Evolutionary conservation across 345 rosid genomes (phyloP).

Genomic region (Gossypium australe): DNA sequence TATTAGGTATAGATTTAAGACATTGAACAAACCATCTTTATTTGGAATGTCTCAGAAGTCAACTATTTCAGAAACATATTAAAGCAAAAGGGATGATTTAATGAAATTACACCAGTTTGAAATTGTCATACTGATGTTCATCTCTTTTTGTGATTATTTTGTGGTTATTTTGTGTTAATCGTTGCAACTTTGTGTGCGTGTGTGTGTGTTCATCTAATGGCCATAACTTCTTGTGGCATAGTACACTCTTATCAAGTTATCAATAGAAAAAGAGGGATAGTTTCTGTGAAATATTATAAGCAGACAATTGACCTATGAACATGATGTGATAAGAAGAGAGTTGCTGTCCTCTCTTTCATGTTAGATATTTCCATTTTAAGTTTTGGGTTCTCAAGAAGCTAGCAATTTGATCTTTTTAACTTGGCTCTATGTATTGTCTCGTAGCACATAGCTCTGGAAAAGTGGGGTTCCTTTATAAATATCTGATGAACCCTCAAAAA

Average conservation of each 20-base stretch:
- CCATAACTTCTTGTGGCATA: not conserved
- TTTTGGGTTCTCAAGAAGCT: too few relatives aligned
- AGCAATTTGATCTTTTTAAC: too few relatives aligned
- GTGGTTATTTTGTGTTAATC: not conserved
- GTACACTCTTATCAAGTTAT: not conserved
- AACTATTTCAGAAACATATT: not conserved
- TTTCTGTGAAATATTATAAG: not conserved
- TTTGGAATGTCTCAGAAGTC: not conserved
- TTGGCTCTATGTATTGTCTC: too few relatives aligned
- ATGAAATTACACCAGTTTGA: not conserved
- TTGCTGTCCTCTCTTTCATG: not conserved
- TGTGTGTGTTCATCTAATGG: too few relatives aligned
- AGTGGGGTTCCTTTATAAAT: too few relatives aligned
- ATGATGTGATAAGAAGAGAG: not conserved
- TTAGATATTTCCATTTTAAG: not conserved
- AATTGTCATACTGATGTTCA: not conserved
- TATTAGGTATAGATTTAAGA: not conserved
- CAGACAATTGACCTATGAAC: not conserved
- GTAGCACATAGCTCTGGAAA: too few relatives aligned
- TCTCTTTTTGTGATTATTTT: not conserved
- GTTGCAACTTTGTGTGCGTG: too few relatives aligned
- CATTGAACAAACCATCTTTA: not conserved
- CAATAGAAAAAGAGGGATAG: not conserved
- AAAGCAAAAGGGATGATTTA: not conserved
- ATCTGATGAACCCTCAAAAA: not conserved